Conservation (phyloP, 164 flowering plant species). For the Pachysandra terminalis region DNA sequence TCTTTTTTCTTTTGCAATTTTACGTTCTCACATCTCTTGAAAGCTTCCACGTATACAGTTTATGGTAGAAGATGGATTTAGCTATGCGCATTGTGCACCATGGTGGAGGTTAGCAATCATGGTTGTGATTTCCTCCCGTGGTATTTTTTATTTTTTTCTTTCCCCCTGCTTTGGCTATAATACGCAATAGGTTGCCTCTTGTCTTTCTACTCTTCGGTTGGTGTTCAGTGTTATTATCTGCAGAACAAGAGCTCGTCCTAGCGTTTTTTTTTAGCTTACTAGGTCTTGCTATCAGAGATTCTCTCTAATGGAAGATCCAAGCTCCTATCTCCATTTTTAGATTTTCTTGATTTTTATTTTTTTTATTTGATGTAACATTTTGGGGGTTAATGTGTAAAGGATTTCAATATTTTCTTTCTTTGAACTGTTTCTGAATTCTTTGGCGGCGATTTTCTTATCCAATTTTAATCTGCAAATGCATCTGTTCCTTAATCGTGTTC, state of each 20-base stretch:
- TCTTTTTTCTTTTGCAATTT: too few species aligned
- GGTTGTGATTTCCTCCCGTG: too few species aligned
- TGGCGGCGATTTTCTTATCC: neutral
- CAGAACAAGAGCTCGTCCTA: neutral
- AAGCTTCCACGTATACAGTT: too few species aligned
- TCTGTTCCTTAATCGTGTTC: neutral
- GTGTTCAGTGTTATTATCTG: neutral
- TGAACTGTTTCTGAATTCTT: neutral
- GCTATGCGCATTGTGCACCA: constrained; percentile 8
- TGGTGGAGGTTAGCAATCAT: neutral
- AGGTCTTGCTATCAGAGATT: neutral
- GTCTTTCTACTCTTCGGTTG: neutral
- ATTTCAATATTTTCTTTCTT: too few species aligned
- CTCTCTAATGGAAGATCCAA: neutral
- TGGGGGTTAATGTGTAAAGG: neutral
- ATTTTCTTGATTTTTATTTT: neutral
- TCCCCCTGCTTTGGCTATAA: neutral
- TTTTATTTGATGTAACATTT: neutral
- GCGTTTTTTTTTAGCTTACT: neutral
- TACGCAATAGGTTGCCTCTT: neutral
- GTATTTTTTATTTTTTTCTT: neutral
- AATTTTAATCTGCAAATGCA: too few species aligned
- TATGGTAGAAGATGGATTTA: neutral
- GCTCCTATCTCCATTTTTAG: neutral
- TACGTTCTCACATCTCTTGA: too few species aligned